phyloP scores from a whole-genome alignment of 1,139 yeast genomes.

The Scheffersomyces cryptocercus region DNA sequence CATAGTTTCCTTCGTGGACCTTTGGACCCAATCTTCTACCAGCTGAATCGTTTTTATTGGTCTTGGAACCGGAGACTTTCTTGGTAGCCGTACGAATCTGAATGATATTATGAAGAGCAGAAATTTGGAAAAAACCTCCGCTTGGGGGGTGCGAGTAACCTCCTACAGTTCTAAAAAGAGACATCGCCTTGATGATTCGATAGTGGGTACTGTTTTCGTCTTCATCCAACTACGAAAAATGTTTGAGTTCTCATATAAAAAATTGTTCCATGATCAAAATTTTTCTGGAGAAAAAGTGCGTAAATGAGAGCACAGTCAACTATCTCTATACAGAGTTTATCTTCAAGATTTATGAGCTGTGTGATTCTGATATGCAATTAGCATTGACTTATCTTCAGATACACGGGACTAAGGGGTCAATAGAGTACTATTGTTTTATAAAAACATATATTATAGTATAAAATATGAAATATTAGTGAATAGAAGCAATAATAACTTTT shows the following conservation, averaged over 20 bases:
- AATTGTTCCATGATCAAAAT: not conserved
- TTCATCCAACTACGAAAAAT: not conserved
- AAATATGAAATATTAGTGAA: too few species aligned
- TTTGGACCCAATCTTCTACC: slow-evolving; percentile 95
- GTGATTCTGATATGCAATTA: too few species aligned
- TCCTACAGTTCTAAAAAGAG: not conserved
- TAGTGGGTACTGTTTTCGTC: not conserved
- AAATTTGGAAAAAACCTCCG: not conserved
- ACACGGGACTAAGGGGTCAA: too few species aligned
- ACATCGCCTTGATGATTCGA: not conserved
- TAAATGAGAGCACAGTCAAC: not conserved
- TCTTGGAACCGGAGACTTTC: slow-evolving; percentile 90
- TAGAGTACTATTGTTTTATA: too few species aligned
- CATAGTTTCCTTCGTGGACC: slow-evolving; percentile 70
- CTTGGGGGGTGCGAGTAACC: not conserved
- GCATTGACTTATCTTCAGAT: too few species aligned
- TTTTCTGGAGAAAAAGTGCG: not conserved
- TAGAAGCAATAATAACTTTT: too few species aligned
- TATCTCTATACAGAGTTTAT: too few species aligned
- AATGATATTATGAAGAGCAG: slow-evolving; percentile 13
- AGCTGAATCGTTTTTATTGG: slow-evolving; percentile 91
- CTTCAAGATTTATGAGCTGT: too few species aligned
- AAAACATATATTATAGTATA: too few species aligned
- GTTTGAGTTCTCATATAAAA: not conserved
- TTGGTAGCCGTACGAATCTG: slow-evolving; percentile 91